phyloP scores from a whole-genome alignment of 495 filamentous ascomycete species.

The Trichodelitschia bisporula region DNA sequence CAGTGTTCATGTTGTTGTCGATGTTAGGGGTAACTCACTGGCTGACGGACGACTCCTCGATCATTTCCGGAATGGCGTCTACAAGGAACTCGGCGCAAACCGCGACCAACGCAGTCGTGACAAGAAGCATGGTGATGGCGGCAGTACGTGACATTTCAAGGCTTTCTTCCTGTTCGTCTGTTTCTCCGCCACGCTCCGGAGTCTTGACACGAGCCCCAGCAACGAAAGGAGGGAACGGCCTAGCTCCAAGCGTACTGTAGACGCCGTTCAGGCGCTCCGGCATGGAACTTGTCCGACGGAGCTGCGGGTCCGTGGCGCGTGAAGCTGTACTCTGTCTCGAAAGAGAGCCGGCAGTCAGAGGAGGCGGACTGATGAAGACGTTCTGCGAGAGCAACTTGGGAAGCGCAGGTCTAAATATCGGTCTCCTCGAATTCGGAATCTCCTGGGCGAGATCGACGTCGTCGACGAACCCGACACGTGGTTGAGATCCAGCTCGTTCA shows the following conservation, averaged over 20 bases:
- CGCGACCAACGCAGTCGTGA: slow-evolving; percentile 59
- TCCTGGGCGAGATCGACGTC: slow-evolving; percentile 5
- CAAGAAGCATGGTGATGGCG: slow-evolving; percentile 45
- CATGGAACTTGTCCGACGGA: slow-evolving; percentile 58
- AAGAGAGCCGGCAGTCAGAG: too few species aligned
- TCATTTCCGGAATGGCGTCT: slow-evolving; percentile 49
- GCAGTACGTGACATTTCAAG: slow-evolving; percentile 45
- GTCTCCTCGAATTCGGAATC: not conserved
- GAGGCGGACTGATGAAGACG: slow-evolving; percentile 25
- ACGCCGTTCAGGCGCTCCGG: slow-evolving; percentile 41
- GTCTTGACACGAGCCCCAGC: too few species aligned
- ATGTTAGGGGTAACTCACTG: too few species aligned
- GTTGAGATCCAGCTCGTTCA: too few species aligned
- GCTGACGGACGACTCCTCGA: slow-evolving; percentile 34
- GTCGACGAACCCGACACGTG: slow-evolving; percentile 13
- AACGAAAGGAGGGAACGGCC: too few species aligned
- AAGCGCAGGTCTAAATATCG: slow-evolving; percentile 23
- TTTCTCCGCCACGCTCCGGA: too few species aligned
- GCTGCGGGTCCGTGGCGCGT: slow-evolving; percentile 13
- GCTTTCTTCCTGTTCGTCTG: slow-evolving; percentile 14
- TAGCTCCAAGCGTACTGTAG: too few species aligned
- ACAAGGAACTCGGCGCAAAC: slow-evolving; percentile 77
- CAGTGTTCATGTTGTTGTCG: too few species aligned
- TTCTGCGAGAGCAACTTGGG: slow-evolving; percentile 38
- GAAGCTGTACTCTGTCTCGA: too few species aligned